Evolutionary conservation across 768 basidiomycete species (phyloP), one percentile per base, ranked within the genome.

Genomic region (Tulasnella sp.): DNA sequence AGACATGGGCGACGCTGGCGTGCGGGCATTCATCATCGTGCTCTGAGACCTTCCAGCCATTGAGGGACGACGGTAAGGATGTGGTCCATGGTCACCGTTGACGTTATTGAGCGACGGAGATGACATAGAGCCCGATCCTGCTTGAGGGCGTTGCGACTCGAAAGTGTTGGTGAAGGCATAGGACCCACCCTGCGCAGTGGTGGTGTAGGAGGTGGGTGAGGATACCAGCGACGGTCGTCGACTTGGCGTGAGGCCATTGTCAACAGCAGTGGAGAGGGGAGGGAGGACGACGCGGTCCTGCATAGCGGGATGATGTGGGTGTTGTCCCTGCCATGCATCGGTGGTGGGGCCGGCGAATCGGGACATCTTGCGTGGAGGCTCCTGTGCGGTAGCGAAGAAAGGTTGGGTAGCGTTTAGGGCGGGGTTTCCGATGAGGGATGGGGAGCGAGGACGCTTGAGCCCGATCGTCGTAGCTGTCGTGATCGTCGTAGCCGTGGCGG

Each of bases 301-400:
- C 55, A 78, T 74, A 23, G 77, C 74, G 9, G 29, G 75, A 39
- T 77, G 61, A 35, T 67, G 61, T 29, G 61, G 61, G 61, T 67
- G 61, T 67, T 67, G 61, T 5, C 61, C 61, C 61, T 67, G 77
- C 77, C 77, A 78, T 73, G 72, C 44, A 67, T 77, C 69, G 16
- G 48, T 51, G 5, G 29, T 23, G 73, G 75, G 32, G 39, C 35
- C 37, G 55, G 32, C 20, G 73, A 74, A 78, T 44, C 77, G 48
- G 23, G 77, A 78, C 77, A 78, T 78, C 44, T 70, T 77, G 75
- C 75, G 75, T 35, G 77, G 77, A 29, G 69, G 77, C 35, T 70
- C 42, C 20, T 29, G 70, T 72, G 77, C 29, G 16, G 77, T 70
- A 32, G 44, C 70, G 77, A 57, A 48, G 77, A 57, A 42, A 29